Percentiles rank a stretch among this genome's conserved stretches.
These are phyloP conservation scores for Aspergillus eucalypticola DNA, from an alignment of 2,329 filamentous ascomycete genomes.

Conservation along the genomic window DNA sequence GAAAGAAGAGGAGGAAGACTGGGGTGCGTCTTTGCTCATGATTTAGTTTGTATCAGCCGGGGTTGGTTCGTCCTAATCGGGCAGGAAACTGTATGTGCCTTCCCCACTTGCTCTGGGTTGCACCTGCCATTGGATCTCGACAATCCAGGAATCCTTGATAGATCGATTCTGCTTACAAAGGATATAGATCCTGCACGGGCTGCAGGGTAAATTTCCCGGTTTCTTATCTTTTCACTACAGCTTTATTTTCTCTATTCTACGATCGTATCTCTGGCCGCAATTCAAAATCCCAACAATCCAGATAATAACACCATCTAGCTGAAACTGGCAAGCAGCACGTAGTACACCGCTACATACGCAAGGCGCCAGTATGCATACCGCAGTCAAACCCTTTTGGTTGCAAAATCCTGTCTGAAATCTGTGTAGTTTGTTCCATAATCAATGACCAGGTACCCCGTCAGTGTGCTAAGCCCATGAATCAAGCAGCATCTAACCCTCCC, in stretches of 20 bases:
- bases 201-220: no score
- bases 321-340: background rate
- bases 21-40: background rate
- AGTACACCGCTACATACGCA: background rate
- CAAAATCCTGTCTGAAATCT: no score
- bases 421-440: background rate
- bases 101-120: background rate
- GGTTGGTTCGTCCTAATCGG: background rate
- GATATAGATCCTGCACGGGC: background rate
- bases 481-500: background rate
- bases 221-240: background rate
- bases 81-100: background rate
- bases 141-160: background rate
- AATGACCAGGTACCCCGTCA: background rate
- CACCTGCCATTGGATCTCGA: background rate
- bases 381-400: no score
- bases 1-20: background rate
- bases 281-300: background rate
- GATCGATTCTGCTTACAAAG: background rate
- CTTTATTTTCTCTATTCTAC: accelerated
- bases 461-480: background rate
- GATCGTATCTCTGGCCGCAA: background rate
- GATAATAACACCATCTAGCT: background rate
- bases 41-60: background rate
- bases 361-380: background rate